These are phyloP conservation scores for Emergomyces africanus DNA, from an alignment of 2,329 filamentous ascomycete species.

Conservation along the genomic window DNA sequence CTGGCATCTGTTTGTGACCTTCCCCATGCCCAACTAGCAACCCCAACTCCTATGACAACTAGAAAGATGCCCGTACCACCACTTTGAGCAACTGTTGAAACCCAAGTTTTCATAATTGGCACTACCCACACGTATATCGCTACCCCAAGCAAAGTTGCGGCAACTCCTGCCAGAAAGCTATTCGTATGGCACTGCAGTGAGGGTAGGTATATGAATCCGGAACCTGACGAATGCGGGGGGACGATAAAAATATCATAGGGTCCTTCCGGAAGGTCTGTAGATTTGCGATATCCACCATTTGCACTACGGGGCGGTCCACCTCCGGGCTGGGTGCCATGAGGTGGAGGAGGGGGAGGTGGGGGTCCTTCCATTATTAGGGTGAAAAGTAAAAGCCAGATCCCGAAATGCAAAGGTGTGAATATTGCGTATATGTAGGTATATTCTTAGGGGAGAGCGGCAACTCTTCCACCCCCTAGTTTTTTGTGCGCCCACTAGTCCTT, in stretches of 20 bases:
- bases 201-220: conserved; percentile 87
- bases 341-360: conserved; percentile 61
- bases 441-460: not conserved
- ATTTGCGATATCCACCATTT: conserved; percentile 22
- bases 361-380: conserved; percentile 22
- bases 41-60: conserved; percentile 57
- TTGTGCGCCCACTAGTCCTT: not conserved
- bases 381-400: not conserved
- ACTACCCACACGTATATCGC: conserved; percentile 60
- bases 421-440: not conserved
- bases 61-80: conserved; percentile 62
- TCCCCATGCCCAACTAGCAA: conserved; percentile 67
- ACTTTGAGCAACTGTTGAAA: conserved; percentile 54
- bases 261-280: conserved; percentile 59
- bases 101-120: conserved; percentile 63
- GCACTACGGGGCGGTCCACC: conserved; percentile 12
- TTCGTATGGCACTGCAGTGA: conserved; percentile 76
- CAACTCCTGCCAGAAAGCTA: conserved; percentile 81
- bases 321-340: conserved; percentile 63
- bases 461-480: not conserved
- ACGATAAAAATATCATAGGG: conserved; percentile 98
- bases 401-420: not conserved
- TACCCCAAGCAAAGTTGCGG: conserved; percentile 59
- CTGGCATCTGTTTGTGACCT: conserved; percentile 45
- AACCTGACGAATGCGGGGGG: conserved; percentile 77